Conservation (phyloP, 352 stramenopile genomes). For the Pythium inflatum region DNA sequence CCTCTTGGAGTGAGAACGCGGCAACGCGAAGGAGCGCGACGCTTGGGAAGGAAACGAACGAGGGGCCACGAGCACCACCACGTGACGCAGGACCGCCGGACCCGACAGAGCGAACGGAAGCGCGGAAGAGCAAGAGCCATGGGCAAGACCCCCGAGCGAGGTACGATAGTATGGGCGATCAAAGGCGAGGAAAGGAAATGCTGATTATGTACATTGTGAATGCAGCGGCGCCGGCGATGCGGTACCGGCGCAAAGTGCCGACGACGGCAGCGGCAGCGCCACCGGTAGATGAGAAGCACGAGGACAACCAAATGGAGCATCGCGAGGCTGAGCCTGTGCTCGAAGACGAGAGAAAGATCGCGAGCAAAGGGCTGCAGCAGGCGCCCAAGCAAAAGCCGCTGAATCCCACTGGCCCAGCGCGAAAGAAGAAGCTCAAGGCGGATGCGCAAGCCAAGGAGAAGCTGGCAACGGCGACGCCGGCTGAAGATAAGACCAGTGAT, state of each 20-base stretch:
- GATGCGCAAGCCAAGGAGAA: neutral
- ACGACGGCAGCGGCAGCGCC: neutral
- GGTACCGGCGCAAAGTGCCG: slow-evolving; percentile 60
- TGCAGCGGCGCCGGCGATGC: slow-evolving; percentile 29
- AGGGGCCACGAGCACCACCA: neutral
- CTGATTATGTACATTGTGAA: slow-evolving; percentile 14
- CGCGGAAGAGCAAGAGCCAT: slow-evolving; percentile 31
- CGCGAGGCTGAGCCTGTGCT: slow-evolving; percentile 18
- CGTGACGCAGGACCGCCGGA: neutral
- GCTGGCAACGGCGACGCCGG: neutral
- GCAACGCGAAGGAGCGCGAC: slow-evolving; percentile 17
- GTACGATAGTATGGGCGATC: too few species aligned
- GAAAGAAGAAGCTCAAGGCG: slow-evolving; percentile 13
- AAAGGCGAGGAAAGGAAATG: too few species aligned
- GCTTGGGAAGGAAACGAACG: slow-evolving; percentile 17
- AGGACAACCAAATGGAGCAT: slow-evolving; percentile 39
- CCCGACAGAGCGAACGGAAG: neutral
- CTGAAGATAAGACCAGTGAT: neutral
- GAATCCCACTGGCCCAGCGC: neutral
- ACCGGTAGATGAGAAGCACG: neutral
- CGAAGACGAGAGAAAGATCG: neutral
- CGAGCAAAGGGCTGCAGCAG: neutral
- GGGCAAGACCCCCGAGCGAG: slow-evolving; percentile 57
- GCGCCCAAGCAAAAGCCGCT: slow-evolving; percentile 6
- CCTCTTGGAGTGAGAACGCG: neutral